Base-by-base conservation (phyloP, 768 basidiomycete species). In the Floccularia luteovirens region DNA sequence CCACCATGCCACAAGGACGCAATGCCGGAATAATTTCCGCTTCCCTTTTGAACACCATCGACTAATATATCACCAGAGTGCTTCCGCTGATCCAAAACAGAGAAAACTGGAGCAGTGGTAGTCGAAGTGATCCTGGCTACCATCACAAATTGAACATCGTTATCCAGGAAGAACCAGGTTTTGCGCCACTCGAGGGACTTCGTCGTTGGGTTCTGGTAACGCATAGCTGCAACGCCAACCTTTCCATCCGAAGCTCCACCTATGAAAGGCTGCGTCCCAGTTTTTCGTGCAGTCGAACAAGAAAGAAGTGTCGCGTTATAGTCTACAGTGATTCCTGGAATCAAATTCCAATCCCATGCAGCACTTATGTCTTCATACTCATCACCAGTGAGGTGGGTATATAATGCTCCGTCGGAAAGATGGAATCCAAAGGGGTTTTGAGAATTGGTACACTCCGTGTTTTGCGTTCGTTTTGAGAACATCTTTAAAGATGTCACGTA, bases 311-410 rank as follows among this genome's bases (percentile, higher is more conserved):
- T 84, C 3, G 62, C 72, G 5, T 58, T 62, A 50, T 82, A 82
- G 51, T 84, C 77, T 25, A 71, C 67, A 1, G 84, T 86, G 24
- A 65, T 84, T 0, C 84, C 83, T 5, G 84, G 83, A 32, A 87
- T 76, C 5, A 82, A 67, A 47, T 83, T 77, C 84, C 84, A 87
- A 55, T 87, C 80, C 82, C 82, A 82, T 2, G 75, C 66, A 2
- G 75, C 82, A 3, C 75, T 59, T 24, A 85, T 85, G 48, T 84
- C 81, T 50, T 82, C 78, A 52, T 85, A 86, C 54, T 86, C 83
- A 48, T 74, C 61, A 11, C 83, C 84, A 36, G 59, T 58, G 17
- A 79, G 50, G 55, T 84, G 83, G 0, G 77, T 84, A 54, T 79
- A 76, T 7, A 77, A 53, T 0, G 70, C 68, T 2, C 82, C 83